phyloP scores from a whole-genome alignment of 495 filamentous ascomycete species.

The Parathielavia hyrcaniae region DNA sequence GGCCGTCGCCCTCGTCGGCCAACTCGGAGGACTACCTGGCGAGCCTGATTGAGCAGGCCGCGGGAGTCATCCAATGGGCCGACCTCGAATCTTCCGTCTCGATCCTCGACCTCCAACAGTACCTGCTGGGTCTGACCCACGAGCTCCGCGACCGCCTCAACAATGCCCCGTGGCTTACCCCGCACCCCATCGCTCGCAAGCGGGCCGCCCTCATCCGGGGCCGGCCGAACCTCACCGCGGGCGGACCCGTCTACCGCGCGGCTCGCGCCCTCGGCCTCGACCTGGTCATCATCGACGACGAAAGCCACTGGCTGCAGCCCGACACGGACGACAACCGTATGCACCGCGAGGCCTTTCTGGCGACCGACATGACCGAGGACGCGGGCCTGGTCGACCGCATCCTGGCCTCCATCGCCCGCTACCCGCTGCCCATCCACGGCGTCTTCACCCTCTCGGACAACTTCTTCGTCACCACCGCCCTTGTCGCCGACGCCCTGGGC shows the following conservation, averaged over 20 bases:
- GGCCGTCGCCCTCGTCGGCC: background rate
- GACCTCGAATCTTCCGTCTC: slow-evolving; percentile 13
- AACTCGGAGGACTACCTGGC: slow-evolving; percentile 13
- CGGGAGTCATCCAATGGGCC: slow-evolving; percentile 27
- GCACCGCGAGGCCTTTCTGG: slow-evolving; percentile 35
- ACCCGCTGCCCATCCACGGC: slow-evolving; percentile 35
- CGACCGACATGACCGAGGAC: slow-evolving; percentile 33
- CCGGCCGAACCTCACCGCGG: slow-evolving; percentile 35
- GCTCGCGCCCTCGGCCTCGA: slow-evolving; percentile 41
- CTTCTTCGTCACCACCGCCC: slow-evolving; percentile 35
- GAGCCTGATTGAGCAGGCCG: slow-evolving; percentile 18
- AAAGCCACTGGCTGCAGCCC: slow-evolving; percentile 44
- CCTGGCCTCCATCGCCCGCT: slow-evolving; percentile 27
- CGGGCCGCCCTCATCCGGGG: slow-evolving; percentile 35
- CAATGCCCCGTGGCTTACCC: slow-evolving; percentile 27
- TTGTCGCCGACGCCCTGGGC: slow-evolving; percentile 29
- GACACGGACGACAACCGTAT: slow-evolving; percentile 28
- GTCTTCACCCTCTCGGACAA: slow-evolving; percentile 39
- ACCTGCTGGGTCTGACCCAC: slow-evolving; percentile 12
- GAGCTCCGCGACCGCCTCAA: slow-evolving; percentile 23
- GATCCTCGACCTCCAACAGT: slow-evolving; percentile 14
- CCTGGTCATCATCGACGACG: slow-evolving; percentile 43
- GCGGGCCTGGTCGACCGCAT: slow-evolving; percentile 31
- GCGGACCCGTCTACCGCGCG: slow-evolving; percentile 34
- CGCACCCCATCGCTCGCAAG: slow-evolving; percentile 24